A percentile compares a stretch with the other conserved stretches of the same genome.
Evolutionary conservation across 495 filamentous ascomycete species (phyloP).

Genomic region (Aspergillus cavernicola): DNA sequence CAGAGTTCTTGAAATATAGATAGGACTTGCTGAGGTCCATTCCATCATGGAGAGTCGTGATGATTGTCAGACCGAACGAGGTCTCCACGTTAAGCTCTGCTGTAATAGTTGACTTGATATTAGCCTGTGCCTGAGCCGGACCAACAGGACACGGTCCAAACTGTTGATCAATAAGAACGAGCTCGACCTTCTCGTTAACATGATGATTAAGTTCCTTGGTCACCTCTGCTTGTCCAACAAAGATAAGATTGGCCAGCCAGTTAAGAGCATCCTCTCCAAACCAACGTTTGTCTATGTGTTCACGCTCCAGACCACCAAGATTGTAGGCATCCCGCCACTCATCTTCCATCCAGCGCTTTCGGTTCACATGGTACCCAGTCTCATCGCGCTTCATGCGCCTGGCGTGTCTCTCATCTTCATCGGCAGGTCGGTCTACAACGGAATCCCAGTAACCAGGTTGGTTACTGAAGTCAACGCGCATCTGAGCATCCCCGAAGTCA

Average conservation of each 20-base stretch:
- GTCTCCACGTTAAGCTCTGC: constrained; percentile 16
- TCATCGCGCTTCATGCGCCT: constrained; percentile 15
- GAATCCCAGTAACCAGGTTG: constrained; percentile 32
- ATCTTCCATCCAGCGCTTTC: constrained; percentile 30
- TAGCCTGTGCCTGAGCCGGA: constrained; percentile 18
- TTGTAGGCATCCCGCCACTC: constrained; percentile 29
- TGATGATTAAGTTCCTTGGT: constrained; percentile 21
- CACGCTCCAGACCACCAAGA: constrained; percentile 10
- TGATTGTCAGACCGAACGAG: constrained; percentile 27
- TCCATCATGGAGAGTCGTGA: constrained; percentile 10
- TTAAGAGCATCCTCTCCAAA: background rate
- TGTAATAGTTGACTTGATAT: constrained; percentile 6
- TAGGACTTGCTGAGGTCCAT: constrained; percentile 23
- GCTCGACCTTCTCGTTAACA: constrained; percentile 12
- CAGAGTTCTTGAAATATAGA: constrained; percentile 27
- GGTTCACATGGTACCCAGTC: constrained; percentile 15
- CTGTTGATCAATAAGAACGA: constrained; percentile 15
- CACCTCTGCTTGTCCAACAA: constrained; percentile 5
- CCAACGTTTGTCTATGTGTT: constrained; percentile 5
- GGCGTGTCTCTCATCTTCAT: constrained; percentile 2
- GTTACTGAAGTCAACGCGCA: constrained; percentile 38
- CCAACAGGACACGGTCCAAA: constrained; percentile 16
- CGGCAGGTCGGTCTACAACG: constrained; percentile 21
- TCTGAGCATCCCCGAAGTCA: constrained; percentile 25
- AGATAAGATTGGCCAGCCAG: constrained; percentile 5